Evolutionary conservation across 2,329 filamentous ascomycete species (phyloP), one percentile per base, ranked within the genome.

Genomic region (Penicillium sp.): DNA sequence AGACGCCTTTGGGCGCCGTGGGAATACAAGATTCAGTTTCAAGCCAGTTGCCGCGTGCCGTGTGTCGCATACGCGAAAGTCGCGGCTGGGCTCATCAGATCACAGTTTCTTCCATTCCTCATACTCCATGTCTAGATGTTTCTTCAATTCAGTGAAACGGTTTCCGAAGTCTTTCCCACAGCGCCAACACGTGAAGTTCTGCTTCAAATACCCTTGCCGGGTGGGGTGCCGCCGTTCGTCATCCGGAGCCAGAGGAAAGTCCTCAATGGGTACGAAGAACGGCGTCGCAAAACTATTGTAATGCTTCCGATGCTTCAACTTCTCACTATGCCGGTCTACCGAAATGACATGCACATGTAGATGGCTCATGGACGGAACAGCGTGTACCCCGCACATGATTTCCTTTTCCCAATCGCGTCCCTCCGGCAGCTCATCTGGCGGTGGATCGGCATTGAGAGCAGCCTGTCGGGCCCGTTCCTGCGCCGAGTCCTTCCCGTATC

Each of bases 281-380:
- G 83, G 82, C 47, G 92, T 95, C 29, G 83, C 85, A 73, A 97
- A 97, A 58, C 88, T 94, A 67, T 94, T 90, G 74, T 96, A 97
- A 74, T 97, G 94, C 70, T 91, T 93, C 58, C 85, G 81, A 67
- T 93, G 85, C 74, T 86, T 89, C 71, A 96, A 61, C 42, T 80
- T 81, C 10, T 82, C 80, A 34, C 87, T 90, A 63, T 84, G 80
- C 79, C 89, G 87, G 69, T 99, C 94, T 16, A 84, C 78, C 36
- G 88, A 90, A 52, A 97, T 74, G 28, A 97, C 84, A 71, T 99
- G 94, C 4, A 97, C 79, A 72, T 99, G 94, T 49, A 97, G 69
- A 70, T 97, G 90, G 58, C 83, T 86, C 94, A 99, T 97, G 51
- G 87, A 92, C 3, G 94, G 94, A 61, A 87, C 84, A 3, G 90